Base-by-base conservation (phyloP, 305 asterid genomes). In the Stenogyne calaminthoides region DNA sequence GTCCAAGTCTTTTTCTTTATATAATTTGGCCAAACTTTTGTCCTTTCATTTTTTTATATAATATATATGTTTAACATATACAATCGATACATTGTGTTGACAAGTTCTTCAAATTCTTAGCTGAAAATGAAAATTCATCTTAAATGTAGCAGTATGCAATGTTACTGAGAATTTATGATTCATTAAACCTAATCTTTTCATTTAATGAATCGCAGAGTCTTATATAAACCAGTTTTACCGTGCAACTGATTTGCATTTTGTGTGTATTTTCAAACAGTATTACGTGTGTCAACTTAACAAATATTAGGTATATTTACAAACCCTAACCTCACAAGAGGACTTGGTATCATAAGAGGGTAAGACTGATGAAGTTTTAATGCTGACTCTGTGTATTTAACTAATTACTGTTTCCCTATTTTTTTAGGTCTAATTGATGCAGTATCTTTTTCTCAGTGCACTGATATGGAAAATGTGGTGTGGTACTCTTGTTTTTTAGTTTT, bases 321-420 rank as follows among this genome's bases (percentile, higher is more conserved):
- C n/a, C n/a, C n/a, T n/a, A n/a, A n/a, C n/a, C n/a, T 88, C 67
- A 85, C 29, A 25, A 84, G 75, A 84, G 86, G 49, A 62, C 86
- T 64, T 81, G 92, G 88, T 87, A 83, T 76, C 68, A 83, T 70
- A 85, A 80, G 76, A 78, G 77, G 89, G 91, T 80, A 56, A 7
- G 72, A 20, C 22, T 49, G 56, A 15, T 51, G 15, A 52, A 37
- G 62, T 19, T 68, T 72, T 62, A 19, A 11, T 71, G 32, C 67
- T 78, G 6, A 9, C 55, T 65, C 27, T 54, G 74, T 62, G 69
- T 51, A 2, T 42, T 47, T 55, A 55, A 40, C 3, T 67, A 37
- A 49, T 73, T 56, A 9, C 6, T 39, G 54, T 4, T 14, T 70
- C 44, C 32, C 8, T 40, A 9, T 1, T 1, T 66, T 75, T 65